Conservation (phyloP, 768 basidiomycete species). For the Lactifluus hygrophoroides region DNA sequence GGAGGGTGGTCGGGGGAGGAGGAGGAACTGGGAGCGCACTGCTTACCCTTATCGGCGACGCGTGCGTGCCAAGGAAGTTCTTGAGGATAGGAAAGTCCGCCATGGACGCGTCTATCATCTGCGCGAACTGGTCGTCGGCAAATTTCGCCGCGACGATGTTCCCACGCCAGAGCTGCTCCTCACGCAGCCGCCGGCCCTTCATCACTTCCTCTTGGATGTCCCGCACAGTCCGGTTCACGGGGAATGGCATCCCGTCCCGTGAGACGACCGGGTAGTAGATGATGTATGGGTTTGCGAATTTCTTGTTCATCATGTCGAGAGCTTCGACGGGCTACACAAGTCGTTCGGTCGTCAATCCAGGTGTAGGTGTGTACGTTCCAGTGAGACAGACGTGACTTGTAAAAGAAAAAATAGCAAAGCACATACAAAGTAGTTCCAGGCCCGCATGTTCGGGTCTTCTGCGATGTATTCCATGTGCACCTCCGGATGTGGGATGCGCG, state of each 20-base stretch:
- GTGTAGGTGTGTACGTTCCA: background rate
- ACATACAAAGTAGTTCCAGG: constrained; percentile 65
- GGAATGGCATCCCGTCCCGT: constrained; percentile 76
- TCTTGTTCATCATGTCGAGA: constrained; percentile 72
- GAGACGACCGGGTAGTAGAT: constrained; percentile 71
- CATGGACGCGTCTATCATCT: constrained; percentile 68
- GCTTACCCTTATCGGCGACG: constrained; percentile 36
- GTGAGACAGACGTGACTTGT: background rate
- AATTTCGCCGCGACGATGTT: constrained; percentile 75
- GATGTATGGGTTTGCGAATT: constrained; percentile 72
- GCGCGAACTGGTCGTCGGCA: constrained; percentile 35
- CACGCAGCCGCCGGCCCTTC: constrained; percentile 36
- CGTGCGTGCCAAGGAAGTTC: constrained; percentile 67
- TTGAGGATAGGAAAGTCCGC: constrained; percentile 77
- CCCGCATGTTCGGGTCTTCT: constrained; percentile 55
- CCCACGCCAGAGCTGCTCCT: constrained; percentile 67
- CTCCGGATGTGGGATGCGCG: constrained; percentile 75
- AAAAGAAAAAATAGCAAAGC: constrained; percentile 17
- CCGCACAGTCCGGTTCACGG: constrained; percentile 64
- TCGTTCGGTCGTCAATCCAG: too few species aligned
- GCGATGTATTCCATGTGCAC: constrained; percentile 82
- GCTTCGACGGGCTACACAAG: constrained; percentile 53
- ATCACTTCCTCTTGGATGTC: constrained; percentile 54
- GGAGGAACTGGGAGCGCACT: constrained; percentile 25
- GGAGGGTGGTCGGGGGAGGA: background rate